A percentile compares a stretch with the other conserved stretches of the same genome.
phyloP scores from a whole-genome alignment of 1,284 basidiomycete genomes.

The Cystobasidiaceae sp. region DNA sequence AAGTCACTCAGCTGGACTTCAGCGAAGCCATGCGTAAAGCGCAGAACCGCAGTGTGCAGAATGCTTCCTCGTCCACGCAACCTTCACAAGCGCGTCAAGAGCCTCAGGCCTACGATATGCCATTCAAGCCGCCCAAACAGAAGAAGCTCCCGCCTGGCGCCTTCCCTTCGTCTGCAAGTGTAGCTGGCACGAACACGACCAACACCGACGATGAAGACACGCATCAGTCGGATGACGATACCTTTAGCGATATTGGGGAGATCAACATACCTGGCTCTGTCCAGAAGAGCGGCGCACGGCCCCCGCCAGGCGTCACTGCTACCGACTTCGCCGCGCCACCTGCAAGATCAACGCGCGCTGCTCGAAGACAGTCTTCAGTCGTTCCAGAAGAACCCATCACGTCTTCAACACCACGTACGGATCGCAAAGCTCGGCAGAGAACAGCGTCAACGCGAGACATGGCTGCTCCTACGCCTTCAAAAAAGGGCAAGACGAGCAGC shows the following conservation, averaged over 20 bases:
- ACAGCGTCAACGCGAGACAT: conserved; percentile 12
- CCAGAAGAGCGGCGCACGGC: background rate
- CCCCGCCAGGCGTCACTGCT: background rate
- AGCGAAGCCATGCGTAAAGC: conserved; percentile 8
- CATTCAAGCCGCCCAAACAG: background rate
- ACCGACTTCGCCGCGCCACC: conserved; percentile 18
- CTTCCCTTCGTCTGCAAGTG: conserved; percentile 17
- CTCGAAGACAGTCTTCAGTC: conserved; percentile 3
- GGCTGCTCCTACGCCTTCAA: conserved; percentile 2
- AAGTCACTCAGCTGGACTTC: background rate
- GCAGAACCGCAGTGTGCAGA: background rate
- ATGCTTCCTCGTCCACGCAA: background rate
- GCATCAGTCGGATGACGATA: background rate
- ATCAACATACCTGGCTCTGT: background rate
- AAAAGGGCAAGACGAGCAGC: conserved; percentile 17
- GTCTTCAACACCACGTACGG: background rate
- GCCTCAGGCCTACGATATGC: background rate
- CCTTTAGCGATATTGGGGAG: background rate
- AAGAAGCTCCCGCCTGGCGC: conserved; percentile 24
- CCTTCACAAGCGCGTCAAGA: background rate
- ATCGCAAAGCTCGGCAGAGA: background rate
- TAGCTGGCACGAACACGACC: background rate
- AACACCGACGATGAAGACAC: conserved; percentile 20
- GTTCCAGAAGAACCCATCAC: background rate
- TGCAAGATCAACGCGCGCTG: conserved; percentile 1